phyloP scores from a whole-genome alignment of 768 basidiomycete genomes.

The Tulasnella sp. region DNA sequence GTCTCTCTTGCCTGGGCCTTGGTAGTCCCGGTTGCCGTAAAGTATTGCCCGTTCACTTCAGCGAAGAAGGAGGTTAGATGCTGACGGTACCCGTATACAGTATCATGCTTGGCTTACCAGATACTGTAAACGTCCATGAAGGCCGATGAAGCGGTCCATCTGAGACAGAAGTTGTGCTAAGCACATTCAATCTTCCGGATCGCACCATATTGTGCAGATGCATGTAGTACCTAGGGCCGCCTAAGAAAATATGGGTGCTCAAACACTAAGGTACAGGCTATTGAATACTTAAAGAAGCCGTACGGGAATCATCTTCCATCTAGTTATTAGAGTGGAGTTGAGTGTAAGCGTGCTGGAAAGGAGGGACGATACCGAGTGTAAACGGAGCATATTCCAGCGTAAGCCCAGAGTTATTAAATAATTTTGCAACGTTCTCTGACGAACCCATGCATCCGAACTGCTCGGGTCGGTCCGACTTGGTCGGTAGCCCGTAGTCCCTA shows the following conservation, averaged over 20 bases:
- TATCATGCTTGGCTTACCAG: not conserved
- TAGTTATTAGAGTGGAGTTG: not conserved
- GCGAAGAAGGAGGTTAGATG: not conserved
- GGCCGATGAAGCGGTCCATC: not conserved
- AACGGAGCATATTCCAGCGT: too few relatives aligned
- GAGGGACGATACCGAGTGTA: not conserved
- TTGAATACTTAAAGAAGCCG: not conserved
- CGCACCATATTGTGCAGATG: not conserved
- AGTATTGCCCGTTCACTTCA: not conserved
- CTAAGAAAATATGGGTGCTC: not conserved
- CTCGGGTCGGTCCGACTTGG: too few relatives aligned
- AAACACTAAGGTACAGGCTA: not conserved
- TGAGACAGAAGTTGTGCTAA: not conserved
- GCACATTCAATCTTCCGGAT: not conserved
- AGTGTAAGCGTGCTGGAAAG: not conserved
- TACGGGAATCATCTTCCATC: not conserved
- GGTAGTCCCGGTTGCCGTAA: not conserved
- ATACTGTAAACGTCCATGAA: not conserved
- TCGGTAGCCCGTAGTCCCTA: too few relatives aligned
- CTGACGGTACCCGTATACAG: not conserved
- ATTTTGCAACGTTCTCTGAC: too few relatives aligned
- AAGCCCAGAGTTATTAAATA: too few relatives aligned
- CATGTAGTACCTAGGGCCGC: not conserved
- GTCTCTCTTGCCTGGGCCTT: not conserved
- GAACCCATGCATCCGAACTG: too few relatives aligned